Evolutionary conservation across 2,329 filamentous ascomycete species (phyloP).

Genomic region (Mollisiaceae sp.): DNA sequence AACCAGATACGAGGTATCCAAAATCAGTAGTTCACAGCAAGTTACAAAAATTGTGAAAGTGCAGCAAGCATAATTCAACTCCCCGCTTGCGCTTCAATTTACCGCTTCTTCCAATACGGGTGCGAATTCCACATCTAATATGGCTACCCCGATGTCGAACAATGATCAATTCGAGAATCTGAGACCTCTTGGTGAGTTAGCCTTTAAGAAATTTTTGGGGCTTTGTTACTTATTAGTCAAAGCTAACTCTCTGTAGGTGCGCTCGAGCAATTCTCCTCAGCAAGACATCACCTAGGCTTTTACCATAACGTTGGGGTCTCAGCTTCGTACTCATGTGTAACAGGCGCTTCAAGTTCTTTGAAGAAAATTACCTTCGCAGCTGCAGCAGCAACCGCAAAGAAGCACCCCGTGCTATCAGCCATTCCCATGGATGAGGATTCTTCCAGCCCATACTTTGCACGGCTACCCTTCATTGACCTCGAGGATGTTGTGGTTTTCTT

Average conservation of each 20-base stretch:
- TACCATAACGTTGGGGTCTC: conserved; percentile 26
- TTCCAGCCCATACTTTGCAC: conserved; percentile 23
- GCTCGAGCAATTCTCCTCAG: conserved; percentile 26
- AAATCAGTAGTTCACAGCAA: too few species aligned
- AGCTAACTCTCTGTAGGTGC: conserved; percentile 13
- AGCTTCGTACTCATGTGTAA: conserved; percentile 10
- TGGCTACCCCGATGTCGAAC: background rate
- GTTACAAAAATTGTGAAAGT: background rate
- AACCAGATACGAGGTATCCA: too few species aligned
- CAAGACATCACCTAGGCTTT: conserved; percentile 23
- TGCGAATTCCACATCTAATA: background rate
- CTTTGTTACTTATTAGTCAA: background rate
- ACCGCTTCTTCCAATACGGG: too few species aligned
- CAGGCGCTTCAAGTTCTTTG: background rate
- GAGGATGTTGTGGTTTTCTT: conserved; percentile 16
- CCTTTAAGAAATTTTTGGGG: background rate
- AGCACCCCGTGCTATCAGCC: conserved; percentile 21
- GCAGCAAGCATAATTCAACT: background rate
- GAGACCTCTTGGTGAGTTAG: conserved; percentile 14
- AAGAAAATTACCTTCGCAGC: conserved; percentile 18
- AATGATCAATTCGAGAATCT: conserved; percentile 8
- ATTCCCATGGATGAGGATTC: conserved; percentile 23
- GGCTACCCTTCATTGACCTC: conserved; percentile 22
- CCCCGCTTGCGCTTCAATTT: background rate
- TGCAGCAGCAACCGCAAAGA: conserved; percentile 13